Evolutionary conservation across 495 filamentous ascomycete species (phyloP), one percentile per base, ranked within the genome.

Genomic region (Lasiosphaeria miniovina): DNA sequence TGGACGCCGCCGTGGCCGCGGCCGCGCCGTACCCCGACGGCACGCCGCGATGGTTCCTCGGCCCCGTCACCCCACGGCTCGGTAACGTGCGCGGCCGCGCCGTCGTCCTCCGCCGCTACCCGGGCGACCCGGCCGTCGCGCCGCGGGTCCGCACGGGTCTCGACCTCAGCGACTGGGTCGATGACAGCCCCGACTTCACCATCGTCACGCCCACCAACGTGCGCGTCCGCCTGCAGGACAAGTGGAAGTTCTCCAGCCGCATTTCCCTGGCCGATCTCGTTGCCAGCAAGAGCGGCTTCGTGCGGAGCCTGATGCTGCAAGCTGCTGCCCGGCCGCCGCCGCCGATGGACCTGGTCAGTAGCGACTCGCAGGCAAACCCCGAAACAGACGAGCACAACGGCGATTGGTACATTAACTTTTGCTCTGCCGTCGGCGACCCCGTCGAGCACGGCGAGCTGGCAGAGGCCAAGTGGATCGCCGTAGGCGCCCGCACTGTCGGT

Each of bases 21-120:
- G 57, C 59, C 3, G 54, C 62, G 1, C 43, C 36, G 4, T 84
- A 86, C 31, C 75, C 73, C 12, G 81, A 84, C 51, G 71, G 76
- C n/a, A 60, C 61, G 40, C 45, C 35, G n/a, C 80, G 80, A 36
- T 96, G 92, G 92, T 91, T 85, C 77, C 87, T 87, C 4, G 79
- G 82, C 3, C 83, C 87, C 11, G 79, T 80, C n/a, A 88, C 93
- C 49, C 92, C 91, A 1, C 86, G 77, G 1, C 81, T 96, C 8
- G 88, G 88, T 46, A 85, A 90, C 65, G 89, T 81, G 11, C 83
- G 92, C 34, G 88, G 89, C 17, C 93, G 93, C 68, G 85, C 93
- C 53, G 83, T 96, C 8, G 85, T 96, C 11, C 71, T 96, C 4
- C 86, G 92, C 31, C 88, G 92, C 38, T 96, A 94, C 72, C 48